Evolutionary conservation across 148 eudicot genomes (phyloP).

Genomic region (Fagopyrum homotropicum): DNA sequence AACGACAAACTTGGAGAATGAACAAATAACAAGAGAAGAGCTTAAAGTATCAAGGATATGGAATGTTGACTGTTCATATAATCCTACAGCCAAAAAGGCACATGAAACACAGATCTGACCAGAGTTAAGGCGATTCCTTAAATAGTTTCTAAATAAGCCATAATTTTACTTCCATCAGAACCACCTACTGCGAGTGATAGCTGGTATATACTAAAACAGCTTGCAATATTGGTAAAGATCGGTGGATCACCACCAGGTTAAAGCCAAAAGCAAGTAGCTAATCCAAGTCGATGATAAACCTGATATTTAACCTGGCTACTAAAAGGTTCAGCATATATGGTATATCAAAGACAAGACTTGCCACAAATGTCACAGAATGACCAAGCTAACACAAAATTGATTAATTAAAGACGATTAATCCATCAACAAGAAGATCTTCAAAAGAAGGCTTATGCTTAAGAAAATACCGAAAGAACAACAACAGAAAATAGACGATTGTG

Average conservation of each 20-base stretch:
- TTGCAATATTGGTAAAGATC: background rate
- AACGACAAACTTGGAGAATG: background rate
- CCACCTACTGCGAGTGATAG: background rate
- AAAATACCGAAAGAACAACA: background rate
- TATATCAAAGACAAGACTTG: background rate
- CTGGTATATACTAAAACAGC: background rate
- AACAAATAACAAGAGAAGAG: background rate
- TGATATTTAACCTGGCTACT: background rate
- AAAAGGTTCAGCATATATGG: background rate
- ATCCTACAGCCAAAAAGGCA: background rate
- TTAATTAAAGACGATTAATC: background rate
- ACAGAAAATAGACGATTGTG: background rate
- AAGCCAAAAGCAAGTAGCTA: background rate
- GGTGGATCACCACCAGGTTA: background rate
- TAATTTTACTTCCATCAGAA: background rate
- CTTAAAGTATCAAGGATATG: background rate
- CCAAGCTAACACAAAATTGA: background rate
- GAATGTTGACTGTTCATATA: background rate
- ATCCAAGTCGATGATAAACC: background rate
- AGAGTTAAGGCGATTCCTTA: background rate
- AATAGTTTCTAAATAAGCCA: background rate
- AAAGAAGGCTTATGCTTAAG: background rate
- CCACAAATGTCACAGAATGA: background rate
- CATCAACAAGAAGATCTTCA: background rate
- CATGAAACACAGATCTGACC: background rate